phyloP scores from a whole-genome alignment of 2,329 filamentous ascomycete genomes.

The Cladosporium austrohemisphaericum region DNA sequence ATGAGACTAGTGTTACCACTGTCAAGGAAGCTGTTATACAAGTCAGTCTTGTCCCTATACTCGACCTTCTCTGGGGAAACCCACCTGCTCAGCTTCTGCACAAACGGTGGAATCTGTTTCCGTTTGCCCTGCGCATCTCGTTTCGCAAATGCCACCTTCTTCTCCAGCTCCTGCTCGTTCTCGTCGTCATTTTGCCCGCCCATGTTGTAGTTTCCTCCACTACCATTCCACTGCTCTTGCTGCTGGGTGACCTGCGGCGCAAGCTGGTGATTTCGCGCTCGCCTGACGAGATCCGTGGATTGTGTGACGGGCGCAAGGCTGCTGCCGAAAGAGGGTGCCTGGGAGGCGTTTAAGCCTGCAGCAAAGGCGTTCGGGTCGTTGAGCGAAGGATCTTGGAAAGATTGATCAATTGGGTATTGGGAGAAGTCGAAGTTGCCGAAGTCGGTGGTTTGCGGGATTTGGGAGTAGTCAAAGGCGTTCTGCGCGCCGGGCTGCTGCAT shows the following conservation, averaged over 20 bases:
- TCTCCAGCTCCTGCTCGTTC: conserved; percentile 73
- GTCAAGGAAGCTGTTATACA: conserved; percentile 74
- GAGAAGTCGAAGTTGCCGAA: conserved; percentile 30
- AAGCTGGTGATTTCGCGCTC: conserved; percentile 46
- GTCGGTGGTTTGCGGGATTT: conserved; percentile 46
- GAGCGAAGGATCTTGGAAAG: conserved; percentile 35
- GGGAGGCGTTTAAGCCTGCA: conserved; percentile 26
- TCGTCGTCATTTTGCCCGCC: conserved; percentile 55
- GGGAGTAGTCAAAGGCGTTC: conserved; percentile 33
- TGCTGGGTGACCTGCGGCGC: conserved; percentile 32
- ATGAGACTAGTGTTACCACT: conserved; percentile 92
- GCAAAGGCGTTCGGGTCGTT: conserved; percentile 35
- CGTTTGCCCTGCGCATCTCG: conserved; percentile 83
- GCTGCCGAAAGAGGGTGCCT: conserved; percentile 24
- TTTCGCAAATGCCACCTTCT: conserved; percentile 75
- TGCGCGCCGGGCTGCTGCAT: conserved; percentile 49
- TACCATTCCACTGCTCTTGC: conserved; percentile 41
- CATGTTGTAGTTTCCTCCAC: conserved; percentile 34
- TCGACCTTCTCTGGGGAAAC: conserved; percentile 30
- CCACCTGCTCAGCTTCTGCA: conserved; percentile 96
- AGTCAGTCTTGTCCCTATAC: conserved; percentile 21
- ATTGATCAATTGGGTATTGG: conserved; percentile 27
- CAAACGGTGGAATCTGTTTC: conserved; percentile 95
- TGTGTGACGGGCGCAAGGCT: conserved; percentile 20
- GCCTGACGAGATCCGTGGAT: conserved; percentile 45